Percentiles rank a stretch among this genome's conserved stretches.
These are phyloP conservation scores for Murraya paniculata DNA, from an alignment of 345 rosid genomes.

Conservation along the genomic window DNA sequence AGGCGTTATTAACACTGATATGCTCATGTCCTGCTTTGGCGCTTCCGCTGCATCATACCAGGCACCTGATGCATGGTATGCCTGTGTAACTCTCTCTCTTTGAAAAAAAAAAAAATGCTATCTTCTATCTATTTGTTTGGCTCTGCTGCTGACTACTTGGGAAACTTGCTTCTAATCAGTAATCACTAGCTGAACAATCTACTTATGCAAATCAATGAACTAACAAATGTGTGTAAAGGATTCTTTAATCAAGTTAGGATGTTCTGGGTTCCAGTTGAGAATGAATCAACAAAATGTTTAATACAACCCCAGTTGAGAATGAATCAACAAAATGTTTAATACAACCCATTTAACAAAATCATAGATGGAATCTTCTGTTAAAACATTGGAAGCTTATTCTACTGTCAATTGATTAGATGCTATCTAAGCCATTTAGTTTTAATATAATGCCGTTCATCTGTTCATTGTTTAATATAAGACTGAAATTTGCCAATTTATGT, in stretches of 20 bases:
- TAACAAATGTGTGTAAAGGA: neutral
- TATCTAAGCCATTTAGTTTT: neutral
- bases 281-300: too few species aligned
- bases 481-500: neutral
- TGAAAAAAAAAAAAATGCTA: too few species aligned
- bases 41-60: slow-evolving; percentile 74
- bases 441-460: neutral
- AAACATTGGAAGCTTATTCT: neutral
- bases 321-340: too few species aligned
- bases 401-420: neutral
- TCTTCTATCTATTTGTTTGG: neutral
- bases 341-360: neutral
- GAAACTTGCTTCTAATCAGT: neutral
- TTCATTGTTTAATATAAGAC: neutral
- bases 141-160: neutral
- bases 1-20: slow-evolving; percentile 89
- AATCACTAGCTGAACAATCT: too few species aligned
- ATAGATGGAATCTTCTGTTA: too few species aligned
- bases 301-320: neutral
- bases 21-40: slow-evolving; percentile 91
- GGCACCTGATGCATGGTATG: slow-evolving; percentile 91
- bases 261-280: neutral
- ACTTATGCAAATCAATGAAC: neutral
- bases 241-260: neutral
- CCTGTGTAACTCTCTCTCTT: neutral